phyloP scores from a whole-genome alignment of 257 asterid species.

The Vinca minor region DNA sequence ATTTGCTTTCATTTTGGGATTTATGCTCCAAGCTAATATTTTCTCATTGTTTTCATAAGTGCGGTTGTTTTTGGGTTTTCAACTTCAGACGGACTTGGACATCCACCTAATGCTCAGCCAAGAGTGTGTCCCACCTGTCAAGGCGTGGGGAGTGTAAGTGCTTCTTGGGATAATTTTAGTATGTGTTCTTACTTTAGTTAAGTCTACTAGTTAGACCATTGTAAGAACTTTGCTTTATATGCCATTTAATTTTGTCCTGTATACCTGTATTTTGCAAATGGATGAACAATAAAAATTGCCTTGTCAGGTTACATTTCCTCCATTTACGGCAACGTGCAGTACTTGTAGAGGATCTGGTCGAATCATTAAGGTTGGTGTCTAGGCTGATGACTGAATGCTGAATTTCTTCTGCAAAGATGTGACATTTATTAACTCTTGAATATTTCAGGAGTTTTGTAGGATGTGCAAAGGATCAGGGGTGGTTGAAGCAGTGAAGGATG shows the following conservation, averaged over 20 bases:
- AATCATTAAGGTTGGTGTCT: conserved; percentile 52
- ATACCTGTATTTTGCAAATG: neutral
- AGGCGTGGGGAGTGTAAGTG: conserved; percentile 81
- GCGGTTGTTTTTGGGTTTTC: neutral
- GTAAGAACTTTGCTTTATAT: conserved; percentile 10
- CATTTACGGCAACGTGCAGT: conserved; percentile 64
- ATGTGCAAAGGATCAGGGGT: conserved; percentile 73
- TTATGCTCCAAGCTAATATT: neutral
- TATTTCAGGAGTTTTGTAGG: conserved; percentile 51
- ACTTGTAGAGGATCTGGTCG: conserved; percentile 72
- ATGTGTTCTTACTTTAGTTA: neutral
- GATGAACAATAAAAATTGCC: neutral
- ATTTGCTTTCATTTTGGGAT: conserved; percentile 6
- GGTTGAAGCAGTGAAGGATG: conserved; percentile 61
- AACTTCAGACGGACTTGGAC: conserved; percentile 72
- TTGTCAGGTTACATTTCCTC: conserved; percentile 67
- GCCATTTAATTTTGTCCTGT: conserved; percentile 3
- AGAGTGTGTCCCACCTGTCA: conserved; percentile 60
- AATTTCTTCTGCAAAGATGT: conserved; percentile 12
- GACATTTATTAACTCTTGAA: conserved; percentile 7
- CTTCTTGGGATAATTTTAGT: neutral
- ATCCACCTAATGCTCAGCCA: conserved; percentile 55
- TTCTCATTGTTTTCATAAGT: neutral
- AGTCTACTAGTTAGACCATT: neutral
- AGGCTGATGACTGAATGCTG: conserved; percentile 9